Percentiles rank a stretch among this genome's conserved stretches.
Conservation (phyloP, 1,284 basidiomycete species). For the Puccinia sorghi region DNA sequence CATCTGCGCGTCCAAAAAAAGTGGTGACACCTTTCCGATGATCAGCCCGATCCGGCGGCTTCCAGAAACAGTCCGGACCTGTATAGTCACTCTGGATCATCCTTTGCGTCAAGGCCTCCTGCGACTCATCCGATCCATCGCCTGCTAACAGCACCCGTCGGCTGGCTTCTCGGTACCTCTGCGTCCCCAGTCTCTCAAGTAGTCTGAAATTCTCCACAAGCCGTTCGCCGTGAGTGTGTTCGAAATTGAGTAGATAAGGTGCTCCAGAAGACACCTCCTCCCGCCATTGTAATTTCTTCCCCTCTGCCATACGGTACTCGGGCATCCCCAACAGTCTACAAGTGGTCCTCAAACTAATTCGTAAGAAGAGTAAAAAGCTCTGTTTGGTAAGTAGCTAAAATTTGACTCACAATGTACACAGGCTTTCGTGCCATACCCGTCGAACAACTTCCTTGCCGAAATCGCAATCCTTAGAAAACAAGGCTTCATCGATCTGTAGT, state of each 20-base stretch:
- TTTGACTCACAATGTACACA: conserved; percentile 64
- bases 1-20: conserved; percentile 74
- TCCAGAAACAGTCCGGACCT: conserved; percentile 56
- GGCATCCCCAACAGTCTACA: conserved; percentile 62
- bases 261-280: conserved; percentile 56
- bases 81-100: conserved; percentile 54
- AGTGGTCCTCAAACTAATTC: conserved; percentile 57
- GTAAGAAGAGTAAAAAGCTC: conserved; percentile 59
- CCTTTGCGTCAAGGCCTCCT: conserved; percentile 65
- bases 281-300: conserved; percentile 18
- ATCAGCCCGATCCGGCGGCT: conserved; percentile 51
- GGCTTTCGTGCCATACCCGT: conserved; percentile 79
- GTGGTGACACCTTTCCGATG: conserved; percentile 60
- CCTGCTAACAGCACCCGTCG: background rate
- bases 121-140: conserved; percentile 69
- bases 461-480: conserved; percentile 75
- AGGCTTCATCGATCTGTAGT: conserved; percentile 77
- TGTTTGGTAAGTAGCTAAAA: no score
- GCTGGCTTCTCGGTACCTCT: conserved; percentile 43
- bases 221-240: conserved; percentile 70
- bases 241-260: conserved; percentile 71
- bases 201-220: conserved; percentile 80
- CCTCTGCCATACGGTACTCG: conserved; percentile 20
- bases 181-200: conserved; percentile 54
- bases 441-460: conserved; percentile 68